Percentiles rank a stretch among this genome's conserved stretches.
These are phyloP conservation scores for Sistotremastrum niveocremeum DNA, from an alignment of 768 basidiomycete species.

Conservation along the genomic window DNA sequence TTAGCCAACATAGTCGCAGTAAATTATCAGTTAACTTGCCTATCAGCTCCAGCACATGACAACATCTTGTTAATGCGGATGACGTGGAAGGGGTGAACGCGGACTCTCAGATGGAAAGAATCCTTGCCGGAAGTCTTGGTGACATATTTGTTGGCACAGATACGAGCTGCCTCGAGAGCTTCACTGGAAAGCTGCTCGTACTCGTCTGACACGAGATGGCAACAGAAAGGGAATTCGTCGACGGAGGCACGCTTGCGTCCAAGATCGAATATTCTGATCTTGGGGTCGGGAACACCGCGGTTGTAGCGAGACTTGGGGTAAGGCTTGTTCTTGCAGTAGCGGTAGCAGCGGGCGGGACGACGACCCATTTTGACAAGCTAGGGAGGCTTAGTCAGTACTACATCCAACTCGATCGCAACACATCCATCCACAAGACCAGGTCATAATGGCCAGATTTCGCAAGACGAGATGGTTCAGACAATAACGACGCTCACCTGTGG, in stretches of 20 bases:
- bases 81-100: constrained; percentile 97
- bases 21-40: constrained; percentile 21
- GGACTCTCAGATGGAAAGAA: constrained; percentile 95
- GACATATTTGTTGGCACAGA: constrained; percentile 99
- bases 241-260: constrained; percentile 93
- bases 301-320: constrained; percentile 94
- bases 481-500: too few species aligned
- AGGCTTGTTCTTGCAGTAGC: constrained; percentile 99
- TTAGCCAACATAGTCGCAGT: neutral
- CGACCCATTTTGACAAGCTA: constrained; percentile 66
- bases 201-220: constrained; percentile 93
- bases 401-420: too few species aligned
- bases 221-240: constrained; percentile 97
- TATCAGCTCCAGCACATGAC: constrained; percentile 97
- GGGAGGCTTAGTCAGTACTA: neutral
- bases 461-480: too few species aligned
- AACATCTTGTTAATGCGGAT: constrained; percentile 99
- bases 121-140: constrained; percentile 98
- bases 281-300: constrained; percentile 96
- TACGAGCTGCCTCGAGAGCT: constrained; percentile 95
- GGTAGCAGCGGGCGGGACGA: constrained; percentile 95
- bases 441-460: too few species aligned
- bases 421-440: too few species aligned
- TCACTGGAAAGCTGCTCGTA: constrained; percentile 95
- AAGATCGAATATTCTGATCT: constrained; percentile 93